Evolutionary conservation across 225 moss, liverwort and hornwort genomes (phyloP), one percentile per base, ranked within the genome.

Genomic region (Sphagnum tenellum): DNA sequence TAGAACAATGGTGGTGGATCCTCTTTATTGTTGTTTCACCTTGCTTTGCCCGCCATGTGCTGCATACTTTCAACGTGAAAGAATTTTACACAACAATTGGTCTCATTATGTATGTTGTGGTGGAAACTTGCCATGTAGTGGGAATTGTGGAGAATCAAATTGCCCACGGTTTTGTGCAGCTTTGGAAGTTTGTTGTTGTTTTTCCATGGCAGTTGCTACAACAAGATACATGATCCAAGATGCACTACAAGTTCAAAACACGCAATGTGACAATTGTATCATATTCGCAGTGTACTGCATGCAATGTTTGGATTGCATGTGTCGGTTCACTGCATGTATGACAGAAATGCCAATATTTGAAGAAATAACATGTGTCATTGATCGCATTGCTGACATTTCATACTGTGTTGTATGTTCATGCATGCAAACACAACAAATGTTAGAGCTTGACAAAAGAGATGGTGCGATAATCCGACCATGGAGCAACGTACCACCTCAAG

Each of bases 51-150:
- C 91, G 5, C 59, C 11, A 0, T 87, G 89, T 74, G 82, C 83
- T 2, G 89, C 94, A 1, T 94, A 80, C 62, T 77, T 87, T 58
- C 83, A 89, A 54, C 81, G 89, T 3, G 76, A 75, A 13, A 75
- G 87, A 3, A 74, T 71, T 4, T 64, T 94, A 55, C 66, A 73
- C 47, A 76, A 87, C 14, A 72, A 89, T 69, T 91, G 86, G 87
- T 78, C 83, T 3, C 73, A 77, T 55, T 89, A 76, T 59, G 12
- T 56, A 0, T 94, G 94, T 61, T 94, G 94, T 64, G 91, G 85
- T 9, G 94, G 94, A 3, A 50, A 63, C 52, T 81, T 89, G 82
- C 89, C 94, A 49, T 94, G 90, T 58, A 91, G 91, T 57, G 91
- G 94, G 13, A 60, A 44, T 3, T 49, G 74, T 14, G 85, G 85